These are phyloP conservation scores for Ophiosphaerella herpotricha DNA, from an alignment of 2,329 filamentous ascomycete genomes.

Conservation along the genomic window DNA sequence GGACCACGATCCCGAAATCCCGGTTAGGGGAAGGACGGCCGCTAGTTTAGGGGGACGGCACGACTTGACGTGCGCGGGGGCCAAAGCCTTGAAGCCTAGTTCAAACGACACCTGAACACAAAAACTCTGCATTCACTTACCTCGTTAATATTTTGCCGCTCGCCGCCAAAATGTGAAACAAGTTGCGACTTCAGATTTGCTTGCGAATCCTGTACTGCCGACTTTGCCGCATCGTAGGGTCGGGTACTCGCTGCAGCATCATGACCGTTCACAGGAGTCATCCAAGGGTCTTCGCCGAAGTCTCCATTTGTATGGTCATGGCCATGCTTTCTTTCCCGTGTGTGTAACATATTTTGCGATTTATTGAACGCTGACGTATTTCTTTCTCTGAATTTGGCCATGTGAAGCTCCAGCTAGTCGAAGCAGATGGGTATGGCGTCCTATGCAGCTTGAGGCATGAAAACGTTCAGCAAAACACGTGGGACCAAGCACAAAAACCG, in stretches of 20 bases:
- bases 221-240: background rate
- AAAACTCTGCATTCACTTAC: slow-evolving; percentile 6
- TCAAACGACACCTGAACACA: slow-evolving; percentile 16
- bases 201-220: no score
- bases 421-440: background rate
- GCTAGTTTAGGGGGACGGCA: slow-evolving; percentile 10
- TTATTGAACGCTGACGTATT: background rate
- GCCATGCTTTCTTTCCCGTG: background rate
- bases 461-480: background rate
- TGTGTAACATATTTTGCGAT: background rate
- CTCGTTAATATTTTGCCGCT: slow-evolving; percentile 1
- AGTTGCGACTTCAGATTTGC: background rate
- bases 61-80: slow-evolving; percentile 9
- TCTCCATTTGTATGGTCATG: background rate
- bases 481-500: background rate
- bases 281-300: slow-evolving; percentile 6
- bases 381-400: slow-evolving; percentile 10
- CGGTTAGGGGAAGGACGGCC: slow-evolving; percentile 12
- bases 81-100: slow-evolving; percentile 11
- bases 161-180: background rate
- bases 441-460: slow-evolving; percentile 1
- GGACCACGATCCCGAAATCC: slow-evolving; percentile 1
- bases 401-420: slow-evolving; percentile 10
- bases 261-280: background rate
- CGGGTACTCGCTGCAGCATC: background rate